Evolutionary conservation across 768 basidiomycete genomes (phyloP).

Genomic region (Suillus spraguei): DNA sequence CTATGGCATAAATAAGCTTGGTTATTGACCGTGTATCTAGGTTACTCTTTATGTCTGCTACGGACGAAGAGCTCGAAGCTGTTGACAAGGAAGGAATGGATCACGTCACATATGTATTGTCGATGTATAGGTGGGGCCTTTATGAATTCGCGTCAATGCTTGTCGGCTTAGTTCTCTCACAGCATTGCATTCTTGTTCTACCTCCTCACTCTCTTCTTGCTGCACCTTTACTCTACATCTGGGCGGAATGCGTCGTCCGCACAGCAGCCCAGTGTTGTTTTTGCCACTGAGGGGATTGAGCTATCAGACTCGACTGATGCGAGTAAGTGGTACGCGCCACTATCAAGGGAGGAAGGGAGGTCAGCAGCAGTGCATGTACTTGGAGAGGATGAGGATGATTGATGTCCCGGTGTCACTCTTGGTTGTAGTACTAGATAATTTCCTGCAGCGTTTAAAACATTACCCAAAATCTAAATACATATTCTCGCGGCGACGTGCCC

Average conservation of each 20-base stretch:
- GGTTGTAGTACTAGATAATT: background rate
- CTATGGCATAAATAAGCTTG: background rate
- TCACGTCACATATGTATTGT: constrained; percentile 87
- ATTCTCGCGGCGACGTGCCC: background rate
- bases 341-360: constrained; percentile 43
- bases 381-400: constrained; percentile 52
- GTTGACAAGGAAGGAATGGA: constrained; percentile 79
- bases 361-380: constrained; percentile 42
- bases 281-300: constrained; percentile 43
- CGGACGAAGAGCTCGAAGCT: constrained; percentile 84
- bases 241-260: constrained; percentile 53
- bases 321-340: constrained; percentile 68
- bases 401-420: background rate
- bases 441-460: background rate
- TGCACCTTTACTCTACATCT: constrained; percentile 67
- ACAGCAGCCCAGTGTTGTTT: constrained; percentile 17
- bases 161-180: constrained; percentile 6
- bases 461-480: background rate
- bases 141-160: background rate
- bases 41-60: constrained; percentile 88
- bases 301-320: constrained; percentile 34
- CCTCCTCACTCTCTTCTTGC: constrained; percentile 66
- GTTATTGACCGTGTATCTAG: constrained; percentile 36
- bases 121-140: constrained; percentile 68
- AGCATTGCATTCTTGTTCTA: constrained; percentile 82